Base-by-base conservation (phyloP, 2,329 filamentous ascomycete species). In the Atkinsonella hypoxylon region DNA sequence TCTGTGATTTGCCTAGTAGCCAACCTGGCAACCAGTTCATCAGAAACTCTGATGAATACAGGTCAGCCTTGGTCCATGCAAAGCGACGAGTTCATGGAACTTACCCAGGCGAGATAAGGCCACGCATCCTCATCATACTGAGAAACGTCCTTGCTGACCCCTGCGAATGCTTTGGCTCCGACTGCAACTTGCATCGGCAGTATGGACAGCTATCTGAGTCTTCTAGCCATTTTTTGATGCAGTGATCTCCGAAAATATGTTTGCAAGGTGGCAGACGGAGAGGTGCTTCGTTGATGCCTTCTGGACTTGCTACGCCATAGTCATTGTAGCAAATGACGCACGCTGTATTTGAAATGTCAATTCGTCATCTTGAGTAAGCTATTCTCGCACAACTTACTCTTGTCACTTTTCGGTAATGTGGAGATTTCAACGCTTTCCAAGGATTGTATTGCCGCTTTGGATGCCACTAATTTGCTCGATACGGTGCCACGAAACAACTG, bases 281-380 rank as follows among this genome's bases (percentile, higher is more conserved):
- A 1, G 81, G 77, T 2, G 64, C 67, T 59, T 84, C 81, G 44
- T 68, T 71, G 18, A 77, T 63, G 1, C 79, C 79, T 55, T 83
- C 81, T 0, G 79, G 78, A 30, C 74, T 79, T 51, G 67, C 61
- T 13, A 73, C 67, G 34, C 77, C 78, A 56, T 76, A 82, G 9
- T 81, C 77, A 55, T 81, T 82, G 59, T 83, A 83, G 64, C 80
- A 83, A 52, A 83, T 83, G 18, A 78, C 72, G 59, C 80, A 83
- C 13, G 65, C 79, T 83, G 55, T 1, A 41, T 1, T 36, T 44
- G 9, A 17, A 6, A 31, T 17, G 30, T 50, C 8, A 45, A 22
- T 53, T 30, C 18, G 15, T 5, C 6, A 17, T 10, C 13, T 12
- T 48, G 31, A 10, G 36, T n/a, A 13, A 12, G 22, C 8, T 26